phyloP scores from a whole-genome alignment of 2,329 filamentous ascomycete genomes.

The Colletotrichum viniferum region DNA sequence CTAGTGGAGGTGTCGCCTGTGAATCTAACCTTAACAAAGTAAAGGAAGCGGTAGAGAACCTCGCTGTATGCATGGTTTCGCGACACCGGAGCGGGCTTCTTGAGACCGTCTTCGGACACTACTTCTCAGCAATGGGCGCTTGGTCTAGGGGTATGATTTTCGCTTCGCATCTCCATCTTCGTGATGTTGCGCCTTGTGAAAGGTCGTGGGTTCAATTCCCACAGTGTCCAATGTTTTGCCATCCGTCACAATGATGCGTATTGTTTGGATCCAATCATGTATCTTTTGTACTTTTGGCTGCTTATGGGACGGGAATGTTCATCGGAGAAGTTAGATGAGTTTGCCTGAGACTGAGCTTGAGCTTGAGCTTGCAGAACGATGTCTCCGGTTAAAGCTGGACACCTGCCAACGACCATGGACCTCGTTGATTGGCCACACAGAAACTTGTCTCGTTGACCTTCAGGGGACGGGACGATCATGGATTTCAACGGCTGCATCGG shows the following conservation, averaged over 20 bases:
- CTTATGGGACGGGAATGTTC: rapidly evolving
- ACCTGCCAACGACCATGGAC: rapidly evolving
- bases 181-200: background rate
- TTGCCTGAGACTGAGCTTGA: too few relatives aligned
- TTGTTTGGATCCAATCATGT: background rate
- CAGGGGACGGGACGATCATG: background rate
- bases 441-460: background rate
- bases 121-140: background rate
- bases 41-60: rapidly evolving
- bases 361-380: background rate
- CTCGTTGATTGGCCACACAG: background rate
- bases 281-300: background rate
- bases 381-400: background rate
- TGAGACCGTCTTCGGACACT: rapidly evolving
- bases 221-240: conserved; percentile 4
- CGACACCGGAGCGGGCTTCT: rapidly evolving
- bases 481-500: background rate
- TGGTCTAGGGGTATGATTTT: conserved; percentile 23
- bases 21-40: too few relatives aligned
- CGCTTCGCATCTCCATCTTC: conserved; percentile 4
- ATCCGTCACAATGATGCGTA: rapidly evolving
- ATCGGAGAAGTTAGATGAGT: rapidly evolving
- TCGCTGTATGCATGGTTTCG: background rate
- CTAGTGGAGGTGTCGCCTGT: too few relatives aligned
- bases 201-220: conserved; percentile 22